Evolutionary conservation across 1,139 yeast species (phyloP).

Genomic region (Wickerhamiella infanticola): DNA sequence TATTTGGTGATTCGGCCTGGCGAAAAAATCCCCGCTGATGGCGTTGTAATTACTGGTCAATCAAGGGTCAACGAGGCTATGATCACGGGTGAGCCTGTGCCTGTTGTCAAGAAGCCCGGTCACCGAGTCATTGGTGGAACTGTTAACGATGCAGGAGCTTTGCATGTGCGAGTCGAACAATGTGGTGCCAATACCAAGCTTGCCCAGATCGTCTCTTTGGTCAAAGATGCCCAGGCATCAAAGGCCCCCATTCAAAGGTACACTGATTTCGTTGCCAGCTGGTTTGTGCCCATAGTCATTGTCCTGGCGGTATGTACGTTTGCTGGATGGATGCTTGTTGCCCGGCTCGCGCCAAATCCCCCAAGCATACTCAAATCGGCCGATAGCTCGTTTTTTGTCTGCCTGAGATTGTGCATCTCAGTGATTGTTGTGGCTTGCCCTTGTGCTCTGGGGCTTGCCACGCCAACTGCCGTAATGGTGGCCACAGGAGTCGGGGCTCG

Average conservation of each 20-base stretch:
- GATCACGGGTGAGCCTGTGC: conserved; percentile 78
- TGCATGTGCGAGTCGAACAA: conserved; percentile 50
- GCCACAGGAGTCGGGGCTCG: conserved; percentile 94
- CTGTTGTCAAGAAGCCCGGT: conserved; percentile 47
- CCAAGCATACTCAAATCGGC: conserved; percentile 37
- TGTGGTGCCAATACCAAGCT: conserved; percentile 78
- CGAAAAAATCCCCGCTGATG: conserved; percentile 84
- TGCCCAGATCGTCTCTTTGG: conserved; percentile 71
- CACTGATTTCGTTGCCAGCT: conserved; percentile 74
- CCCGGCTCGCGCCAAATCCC: conserved; percentile 27
- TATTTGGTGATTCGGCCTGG: conserved; percentile 73
- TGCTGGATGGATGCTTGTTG: conserved; percentile 43
- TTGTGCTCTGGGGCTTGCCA: conserved; percentile 90
- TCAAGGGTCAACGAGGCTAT: conserved; percentile 80
- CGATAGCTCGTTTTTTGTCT: conserved; percentile 45
- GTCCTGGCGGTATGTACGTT: conserved; percentile 50
- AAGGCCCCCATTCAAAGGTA: conserved; percentile 84
- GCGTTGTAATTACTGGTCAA: conserved; percentile 55
- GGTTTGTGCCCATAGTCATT: conserved; percentile 70
- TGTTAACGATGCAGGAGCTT: conserved; percentile 60
- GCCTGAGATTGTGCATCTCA: conserved; percentile 74
- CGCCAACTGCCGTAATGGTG: conserved; percentile 98
- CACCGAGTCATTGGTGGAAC: conserved; percentile 78
- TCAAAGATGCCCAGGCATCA: conserved; percentile 75
- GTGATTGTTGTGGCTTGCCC: conserved; percentile 97